phyloP scores from a whole-genome alignment of 1,284 basidiomycete genomes.

The Puccinia horiana region DNA sequence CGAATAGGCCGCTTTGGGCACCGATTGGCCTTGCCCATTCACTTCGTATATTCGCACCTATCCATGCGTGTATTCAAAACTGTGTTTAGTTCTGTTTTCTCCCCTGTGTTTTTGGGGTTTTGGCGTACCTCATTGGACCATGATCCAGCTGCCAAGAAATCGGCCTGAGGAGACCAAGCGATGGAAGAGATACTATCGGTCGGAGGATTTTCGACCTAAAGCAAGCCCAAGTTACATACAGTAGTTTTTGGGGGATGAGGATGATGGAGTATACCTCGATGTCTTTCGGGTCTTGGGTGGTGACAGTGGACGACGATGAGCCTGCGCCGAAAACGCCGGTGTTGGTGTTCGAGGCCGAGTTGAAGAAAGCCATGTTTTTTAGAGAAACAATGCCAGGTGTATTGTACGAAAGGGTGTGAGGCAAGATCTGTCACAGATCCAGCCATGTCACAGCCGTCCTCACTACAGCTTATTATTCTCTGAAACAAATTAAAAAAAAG shows the following conservation, averaged over 20 bases:
- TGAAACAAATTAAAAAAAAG: not conserved
- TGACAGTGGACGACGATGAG: constrained; percentile 25
- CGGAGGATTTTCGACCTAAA: constrained; percentile 67
- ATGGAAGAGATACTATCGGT: constrained; percentile 58
- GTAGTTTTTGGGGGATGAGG: not conserved
- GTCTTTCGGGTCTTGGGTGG: constrained; percentile 33
- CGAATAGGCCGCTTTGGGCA: constrained; percentile 77
- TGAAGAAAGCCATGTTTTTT: constrained; percentile 37
- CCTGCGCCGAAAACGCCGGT: constrained; percentile 38
- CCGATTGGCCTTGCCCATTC: constrained; percentile 62
- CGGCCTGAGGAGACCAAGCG: constrained; percentile 59
- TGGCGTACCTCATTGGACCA: constrained; percentile 59
- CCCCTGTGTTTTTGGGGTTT: constrained; percentile 2
- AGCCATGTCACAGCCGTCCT: not conserved
- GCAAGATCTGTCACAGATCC: not conserved
- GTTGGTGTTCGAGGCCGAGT: constrained; percentile 16
- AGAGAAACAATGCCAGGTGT: not conserved
- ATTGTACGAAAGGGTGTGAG: not conserved
- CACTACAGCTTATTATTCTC: too few relatives aligned
- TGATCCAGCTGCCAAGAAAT: constrained; percentile 59
- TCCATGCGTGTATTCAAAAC: constrained; percentile 55
- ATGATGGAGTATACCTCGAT: constrained; percentile 23
- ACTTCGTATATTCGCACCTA: constrained; percentile 67
- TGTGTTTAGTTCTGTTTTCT: not conserved
- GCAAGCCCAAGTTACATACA: not conserved